Conservation (phyloP, 768 basidiomycete species). For the Auricularia auricula-judae region DNA sequence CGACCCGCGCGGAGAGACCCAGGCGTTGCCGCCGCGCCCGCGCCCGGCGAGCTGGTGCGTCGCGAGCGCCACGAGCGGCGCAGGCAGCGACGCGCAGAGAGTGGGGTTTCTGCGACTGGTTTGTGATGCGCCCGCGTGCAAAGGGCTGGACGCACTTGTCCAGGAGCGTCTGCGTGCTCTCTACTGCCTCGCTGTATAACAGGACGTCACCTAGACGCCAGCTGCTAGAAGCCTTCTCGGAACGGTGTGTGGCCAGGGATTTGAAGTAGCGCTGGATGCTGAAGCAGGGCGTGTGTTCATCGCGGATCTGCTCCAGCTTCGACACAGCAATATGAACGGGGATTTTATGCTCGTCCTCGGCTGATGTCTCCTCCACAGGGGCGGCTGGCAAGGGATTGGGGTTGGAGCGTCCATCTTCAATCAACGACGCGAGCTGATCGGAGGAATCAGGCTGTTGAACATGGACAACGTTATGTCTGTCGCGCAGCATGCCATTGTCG, state of each 20-base stretch:
- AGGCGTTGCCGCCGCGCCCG: conserved; percentile 79
- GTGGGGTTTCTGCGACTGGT: conserved; percentile 54
- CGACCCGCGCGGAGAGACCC: conserved; percentile 88
- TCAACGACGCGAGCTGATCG: neutral
- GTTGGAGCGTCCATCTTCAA: neutral
- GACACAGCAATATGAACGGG: neutral
- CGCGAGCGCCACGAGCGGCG: conserved; percentile 74
- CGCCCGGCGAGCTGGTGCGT: conserved; percentile 80
- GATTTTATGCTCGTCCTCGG: neutral
- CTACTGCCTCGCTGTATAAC: conserved; percentile 80
- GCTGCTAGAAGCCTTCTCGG: neutral
- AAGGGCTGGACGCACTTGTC: conserved; percentile 56
- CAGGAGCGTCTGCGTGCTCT: conserved; percentile 90
- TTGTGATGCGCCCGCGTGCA: neutral
- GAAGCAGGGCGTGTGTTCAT: conserved; percentile 60
- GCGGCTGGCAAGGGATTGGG: neutral
- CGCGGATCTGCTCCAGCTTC: neutral
- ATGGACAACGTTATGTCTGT: neutral
- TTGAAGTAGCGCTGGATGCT: conserved; percentile 50
- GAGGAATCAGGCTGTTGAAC: neutral
- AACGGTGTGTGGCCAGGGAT: conserved; percentile 22
- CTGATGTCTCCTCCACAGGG: neutral
- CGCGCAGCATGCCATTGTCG: neutral
- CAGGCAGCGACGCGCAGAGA: conserved; percentile 55
- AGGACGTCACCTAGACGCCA: conserved; percentile 62